Conservation (phyloP, 768 basidiomycete genomes). For the Trametes cubensis region DNA sequence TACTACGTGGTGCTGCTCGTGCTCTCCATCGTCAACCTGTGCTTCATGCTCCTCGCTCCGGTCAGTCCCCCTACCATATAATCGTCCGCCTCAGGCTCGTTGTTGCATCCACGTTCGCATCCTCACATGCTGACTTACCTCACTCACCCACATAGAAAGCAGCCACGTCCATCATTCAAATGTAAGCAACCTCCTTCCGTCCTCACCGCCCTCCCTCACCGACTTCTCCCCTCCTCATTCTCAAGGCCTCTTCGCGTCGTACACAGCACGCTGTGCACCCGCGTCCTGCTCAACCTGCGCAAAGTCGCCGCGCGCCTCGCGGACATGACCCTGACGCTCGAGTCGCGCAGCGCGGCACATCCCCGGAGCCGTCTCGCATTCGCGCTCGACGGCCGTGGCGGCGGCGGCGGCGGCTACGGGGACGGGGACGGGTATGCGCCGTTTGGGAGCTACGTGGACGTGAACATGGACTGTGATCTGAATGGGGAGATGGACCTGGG, state of each 20-base stretch:
- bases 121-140: background rate
- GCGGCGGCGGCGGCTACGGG: background rate
- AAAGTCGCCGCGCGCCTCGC: constrained; percentile 4
- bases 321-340: background rate
- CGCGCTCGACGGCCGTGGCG: background rate
- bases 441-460: background rate
- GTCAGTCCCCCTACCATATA: background rate
- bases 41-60: constrained; percentile 7
- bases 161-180: background rate
- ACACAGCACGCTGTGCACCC: constrained; percentile 6
- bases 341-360: background rate
- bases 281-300: constrained; percentile 11
- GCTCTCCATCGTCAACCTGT: constrained; percentile 9
- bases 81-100: background rate
- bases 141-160: background rate
- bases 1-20: constrained; percentile 13
- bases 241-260: constrained; percentile 7
- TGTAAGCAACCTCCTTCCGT: background rate
- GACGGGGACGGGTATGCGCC: too few species aligned
- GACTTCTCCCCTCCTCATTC: background rate
- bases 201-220: background rate
- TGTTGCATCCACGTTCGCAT: too few species aligned
- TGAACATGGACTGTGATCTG: too few species aligned
- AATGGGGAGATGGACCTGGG: too few species aligned
- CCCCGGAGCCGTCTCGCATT: background rate